phyloP scores from a whole-genome alignment of 1,284 basidiomycete species.

The Microbotryum silenes-acaulis region DNA sequence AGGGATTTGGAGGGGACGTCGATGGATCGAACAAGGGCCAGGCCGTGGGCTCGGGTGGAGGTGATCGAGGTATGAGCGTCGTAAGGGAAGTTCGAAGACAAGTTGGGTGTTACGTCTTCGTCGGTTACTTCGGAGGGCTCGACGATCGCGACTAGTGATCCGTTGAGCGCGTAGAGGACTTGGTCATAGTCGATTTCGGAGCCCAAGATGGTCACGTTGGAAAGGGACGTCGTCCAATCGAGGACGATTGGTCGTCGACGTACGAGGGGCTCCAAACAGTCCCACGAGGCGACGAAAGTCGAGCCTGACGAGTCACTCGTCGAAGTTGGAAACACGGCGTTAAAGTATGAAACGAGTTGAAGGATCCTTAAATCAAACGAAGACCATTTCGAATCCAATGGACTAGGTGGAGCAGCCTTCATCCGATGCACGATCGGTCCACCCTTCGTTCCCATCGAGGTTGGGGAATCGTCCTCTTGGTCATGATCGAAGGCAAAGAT shows the following conservation, averaged over 20 bases:
- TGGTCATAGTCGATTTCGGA: slow-evolving; percentile 67
- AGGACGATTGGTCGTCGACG: slow-evolving; percentile 62
- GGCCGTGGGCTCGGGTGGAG: slow-evolving; percentile 50
- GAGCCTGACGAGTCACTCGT: slow-evolving; percentile 4
- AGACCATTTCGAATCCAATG: slow-evolving; percentile 46
- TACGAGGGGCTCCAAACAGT: slow-evolving; percentile 60
- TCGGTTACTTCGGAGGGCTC: slow-evolving; percentile 40
- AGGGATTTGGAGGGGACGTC: slow-evolving; percentile 38
- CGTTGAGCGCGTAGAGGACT: slow-evolving; percentile 64
- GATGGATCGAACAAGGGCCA: slow-evolving; percentile 61
- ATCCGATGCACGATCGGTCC: neutral
- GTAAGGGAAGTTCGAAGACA: slow-evolving; percentile 34
- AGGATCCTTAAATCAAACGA: slow-evolving; percentile 67
- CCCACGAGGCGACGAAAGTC: slow-evolving; percentile 50
- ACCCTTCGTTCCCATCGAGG: neutral
- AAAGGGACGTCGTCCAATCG: slow-evolving; percentile 45
- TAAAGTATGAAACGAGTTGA: slow-evolving; percentile 71
- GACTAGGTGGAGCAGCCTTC: slow-evolving; percentile 23
- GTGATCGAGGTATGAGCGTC: neutral
- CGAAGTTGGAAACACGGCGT: slow-evolving; percentile 51
- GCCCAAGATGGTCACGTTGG: slow-evolving; percentile 52
- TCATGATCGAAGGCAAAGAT: slow-evolving; percentile 51
- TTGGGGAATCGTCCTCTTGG: neutral
- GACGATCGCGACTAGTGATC: slow-evolving; percentile 68
- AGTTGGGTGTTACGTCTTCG: slow-evolving; percentile 40